Evolutionary conservation across 2,329 filamentous ascomycete genomes (phyloP).

Genomic region (Apiospora koreana): DNA sequence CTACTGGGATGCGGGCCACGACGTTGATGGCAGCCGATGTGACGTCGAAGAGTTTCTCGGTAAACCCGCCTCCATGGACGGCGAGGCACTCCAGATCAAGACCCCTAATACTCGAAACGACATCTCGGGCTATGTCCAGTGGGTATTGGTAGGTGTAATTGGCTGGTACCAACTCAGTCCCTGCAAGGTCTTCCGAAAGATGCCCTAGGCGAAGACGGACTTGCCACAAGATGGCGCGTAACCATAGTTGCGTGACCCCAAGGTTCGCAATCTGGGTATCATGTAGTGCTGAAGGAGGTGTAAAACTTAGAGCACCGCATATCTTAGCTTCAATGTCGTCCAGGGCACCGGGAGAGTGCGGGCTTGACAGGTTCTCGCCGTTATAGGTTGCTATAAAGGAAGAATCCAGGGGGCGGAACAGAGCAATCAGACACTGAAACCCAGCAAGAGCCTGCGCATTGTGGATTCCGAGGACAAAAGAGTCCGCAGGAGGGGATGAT

Average conservation of each 20-base stretch:
- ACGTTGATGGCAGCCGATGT: slow-evolving; percentile 47
- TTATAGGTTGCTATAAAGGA: slow-evolving; percentile 44
- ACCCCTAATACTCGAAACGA: slow-evolving; percentile 39
- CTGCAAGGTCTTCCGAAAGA: slow-evolving; percentile 28
- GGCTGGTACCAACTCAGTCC: slow-evolving; percentile 1
- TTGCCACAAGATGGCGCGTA: slow-evolving; percentile 47
- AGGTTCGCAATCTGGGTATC: slow-evolving; percentile 48
- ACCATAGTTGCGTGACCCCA: slow-evolving; percentile 46
- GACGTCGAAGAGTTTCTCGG: slow-evolving; percentile 48
- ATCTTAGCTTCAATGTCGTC: slow-evolving; percentile 38
- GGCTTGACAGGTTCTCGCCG: slow-evolving; percentile 34
- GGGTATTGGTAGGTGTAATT: slow-evolving; percentile 46
- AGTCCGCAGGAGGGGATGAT: slow-evolving; percentile 29
- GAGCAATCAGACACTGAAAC: slow-evolving; percentile 40
- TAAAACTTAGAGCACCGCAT: slow-evolving; percentile 37
- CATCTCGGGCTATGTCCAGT: slow-evolving; percentile 41
- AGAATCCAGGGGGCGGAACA: slow-evolving; percentile 44
- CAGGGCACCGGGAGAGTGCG: slow-evolving; percentile 33
- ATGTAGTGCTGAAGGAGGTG: slow-evolving; percentile 30
- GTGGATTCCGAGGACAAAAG: slow-evolving; percentile 18
- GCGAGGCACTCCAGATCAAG: slow-evolving; percentile 40
- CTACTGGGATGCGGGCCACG: slow-evolving; percentile 40
- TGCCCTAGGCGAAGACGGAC: slow-evolving; percentile 44
- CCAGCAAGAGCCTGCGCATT: slow-evolving; percentile 31
- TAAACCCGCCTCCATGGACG: slow-evolving; percentile 47